Base-by-base conservation (phyloP, 768 basidiomycete genomes). In the Termitomyces sp. region DNA sequence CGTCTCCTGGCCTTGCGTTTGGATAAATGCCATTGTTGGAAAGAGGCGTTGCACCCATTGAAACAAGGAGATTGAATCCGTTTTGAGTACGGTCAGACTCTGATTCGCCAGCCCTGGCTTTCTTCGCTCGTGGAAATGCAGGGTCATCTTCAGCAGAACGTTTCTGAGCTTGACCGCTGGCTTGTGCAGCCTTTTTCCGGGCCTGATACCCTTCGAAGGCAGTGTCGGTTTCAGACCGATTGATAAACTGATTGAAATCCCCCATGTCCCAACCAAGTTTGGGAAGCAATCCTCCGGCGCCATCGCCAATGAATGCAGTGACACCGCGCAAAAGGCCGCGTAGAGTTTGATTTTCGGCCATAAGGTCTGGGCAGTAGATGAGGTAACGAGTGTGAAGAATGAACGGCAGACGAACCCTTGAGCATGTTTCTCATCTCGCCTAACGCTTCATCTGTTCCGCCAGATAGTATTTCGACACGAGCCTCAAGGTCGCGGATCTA, bases 401-500 rank as follows among this genome's bases (percentile, higher is more conserved):
- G 32, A 50, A 48, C 11, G 55, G 43, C 35, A 42, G 49, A 65
- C 74, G 14, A 43, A 85, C 90, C 90, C 75, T 84, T 90, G 43
- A 95, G 73, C 48, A 95, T 86, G 62, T 89, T 86, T 57, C 89
- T 80, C 80, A 95, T 82, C 69, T 95, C 89, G 29, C 82, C 83
- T 54, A 92, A 75, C 6, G 92, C 86, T 71, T 96, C 92, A 78
- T 95, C 95, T 65, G 93, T 87, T 41, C 90, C 91, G 19, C 92
- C 93, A 5, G 94, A 96, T 17, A 97, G 81, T 8, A 97, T 86
- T 72, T 95, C 94, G n/a, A 97, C 92, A 44, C 91, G 84, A 19
- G 94, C 94, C 74, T 97, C 95, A 37, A 97, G 84, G 73, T 97
- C 95, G 21, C 94, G 90, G 71, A 97, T 95, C 92, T 97, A 64